phyloP scores from a whole-genome alignment of 768 basidiomycete genomes.

The Strobilomyces echinocephalus region DNA sequence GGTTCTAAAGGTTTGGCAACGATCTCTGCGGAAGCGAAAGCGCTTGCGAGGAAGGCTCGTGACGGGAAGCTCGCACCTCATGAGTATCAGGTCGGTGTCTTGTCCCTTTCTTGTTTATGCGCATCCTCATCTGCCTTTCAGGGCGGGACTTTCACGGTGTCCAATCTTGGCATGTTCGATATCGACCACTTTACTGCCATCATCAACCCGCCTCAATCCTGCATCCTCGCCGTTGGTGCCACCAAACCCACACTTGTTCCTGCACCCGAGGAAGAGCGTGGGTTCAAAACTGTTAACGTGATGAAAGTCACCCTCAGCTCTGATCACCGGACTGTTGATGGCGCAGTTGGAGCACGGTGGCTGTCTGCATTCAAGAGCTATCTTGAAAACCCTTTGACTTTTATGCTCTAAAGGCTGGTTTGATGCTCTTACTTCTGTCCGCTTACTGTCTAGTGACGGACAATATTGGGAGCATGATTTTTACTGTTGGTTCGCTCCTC shows the following conservation, averaged over 20 bases:
- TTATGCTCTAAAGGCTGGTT: slow-evolving; percentile 70
- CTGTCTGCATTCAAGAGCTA: slow-evolving; percentile 91
- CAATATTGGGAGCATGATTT: slow-evolving; percentile 3
- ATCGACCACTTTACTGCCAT: slow-evolving; percentile 96
- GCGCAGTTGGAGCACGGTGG: slow-evolving; percentile 93
- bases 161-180: slow-evolving; percentile 98
- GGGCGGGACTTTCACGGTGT: slow-evolving; percentile 98
- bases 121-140: slow-evolving; percentile 25
- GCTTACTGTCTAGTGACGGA: neutral
- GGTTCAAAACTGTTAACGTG: slow-evolving; percentile 85
- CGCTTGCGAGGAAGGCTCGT: slow-evolving; percentile 90
- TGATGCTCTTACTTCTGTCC: neutral
- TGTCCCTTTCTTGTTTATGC: neutral
- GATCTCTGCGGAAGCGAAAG: slow-evolving; percentile 90
- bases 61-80: slow-evolving; percentile 93
- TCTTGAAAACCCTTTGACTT: slow-evolving; percentile 93
- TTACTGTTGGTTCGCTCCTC: slow-evolving; percentile 4
- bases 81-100: slow-evolving; percentile 79
- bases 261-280: slow-evolving; percentile 85
- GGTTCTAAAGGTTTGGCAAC: slow-evolving; percentile 88
- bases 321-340: slow-evolving; percentile 95
- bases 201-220: slow-evolving; percentile 97
- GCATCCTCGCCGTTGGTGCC: slow-evolving; percentile 92
- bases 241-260: slow-evolving; percentile 83
- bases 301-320: slow-evolving; percentile 97